These are phyloP conservation scores for Astrothelium macrocarpum DNA, from an alignment of 495 filamentous ascomycete genomes.

Conservation along the genomic window DNA sequence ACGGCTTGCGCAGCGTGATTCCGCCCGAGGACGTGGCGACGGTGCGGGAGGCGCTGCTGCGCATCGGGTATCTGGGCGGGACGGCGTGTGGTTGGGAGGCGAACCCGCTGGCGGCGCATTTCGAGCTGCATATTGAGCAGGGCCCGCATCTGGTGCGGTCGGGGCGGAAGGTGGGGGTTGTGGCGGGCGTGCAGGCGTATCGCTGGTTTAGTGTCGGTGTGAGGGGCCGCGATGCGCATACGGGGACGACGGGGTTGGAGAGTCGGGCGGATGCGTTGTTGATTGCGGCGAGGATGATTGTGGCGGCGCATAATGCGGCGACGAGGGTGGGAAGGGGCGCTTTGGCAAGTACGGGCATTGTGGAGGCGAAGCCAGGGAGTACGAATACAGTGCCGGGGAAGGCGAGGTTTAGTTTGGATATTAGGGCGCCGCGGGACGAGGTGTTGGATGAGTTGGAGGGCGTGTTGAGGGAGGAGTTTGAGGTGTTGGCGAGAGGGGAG, in stretches of 20 bases:
- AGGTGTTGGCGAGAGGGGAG: conserved; percentile 45
- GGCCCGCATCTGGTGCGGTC: conserved; percentile 58
- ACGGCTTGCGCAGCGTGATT: conserved; percentile 47
- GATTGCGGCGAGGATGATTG: conserved; percentile 58
- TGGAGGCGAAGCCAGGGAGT: conserved; percentile 55
- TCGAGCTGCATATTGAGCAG: conserved; percentile 79
- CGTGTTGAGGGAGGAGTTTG: conserved; percentile 46
- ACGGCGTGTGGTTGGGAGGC: conserved; percentile 47
- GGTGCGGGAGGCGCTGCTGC: conserved; percentile 57
- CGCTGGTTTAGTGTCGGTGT: conserved; percentile 63
- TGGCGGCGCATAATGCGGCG: conserved; percentile 54
- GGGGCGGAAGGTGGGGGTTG: conserved; percentile 56
- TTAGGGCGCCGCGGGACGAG: conserved; percentile 52
- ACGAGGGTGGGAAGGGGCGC: conserved; percentile 37
- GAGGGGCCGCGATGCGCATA: conserved; percentile 58
- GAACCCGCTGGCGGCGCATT: conserved; percentile 68
- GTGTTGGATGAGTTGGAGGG: conserved; percentile 48
- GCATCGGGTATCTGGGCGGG: conserved; percentile 59
- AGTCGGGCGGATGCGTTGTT: conserved; percentile 56
- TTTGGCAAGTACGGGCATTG: conserved; percentile 62
- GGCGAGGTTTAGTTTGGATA: conserved; percentile 63
- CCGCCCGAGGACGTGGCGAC: conserved; percentile 41
- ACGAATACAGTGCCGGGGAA: conserved; percentile 67
- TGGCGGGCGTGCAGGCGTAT: conserved; percentile 60
- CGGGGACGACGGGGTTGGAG: conserved; percentile 61